phyloP scores from a whole-genome alignment of 257 asterid genomes.

The Voacanga thouarsii region DNA sequence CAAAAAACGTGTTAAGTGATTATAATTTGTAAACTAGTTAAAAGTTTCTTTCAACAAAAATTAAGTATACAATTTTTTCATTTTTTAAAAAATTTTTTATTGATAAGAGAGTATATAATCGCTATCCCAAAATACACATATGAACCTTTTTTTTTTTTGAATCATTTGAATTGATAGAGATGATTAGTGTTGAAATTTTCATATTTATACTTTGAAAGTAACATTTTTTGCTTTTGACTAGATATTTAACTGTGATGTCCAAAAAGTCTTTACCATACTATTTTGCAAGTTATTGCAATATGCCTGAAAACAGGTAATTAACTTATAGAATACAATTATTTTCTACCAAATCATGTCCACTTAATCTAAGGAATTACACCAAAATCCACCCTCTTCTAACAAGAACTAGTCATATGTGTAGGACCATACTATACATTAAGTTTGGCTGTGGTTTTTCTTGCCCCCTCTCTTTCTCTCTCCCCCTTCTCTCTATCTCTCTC shows the following conservation, averaged over 20 bases:
- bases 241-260: not conserved
- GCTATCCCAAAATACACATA: too few species aligned
- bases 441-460: not conserved
- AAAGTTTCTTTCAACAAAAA: too few species aligned
- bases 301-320: not conserved
- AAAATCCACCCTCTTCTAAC: conserved; percentile 14
- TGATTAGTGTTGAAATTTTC: too few species aligned
- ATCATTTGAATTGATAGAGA: too few species aligned
- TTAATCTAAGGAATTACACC: conserved; percentile 7
- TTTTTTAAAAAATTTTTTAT: too few species aligned
- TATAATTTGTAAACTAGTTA: too few species aligned
- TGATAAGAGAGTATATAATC: too few species aligned
- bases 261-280: not conserved
- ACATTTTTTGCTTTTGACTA: not conserved
- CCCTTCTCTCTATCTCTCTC: not conserved
- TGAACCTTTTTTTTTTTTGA: too few species aligned
- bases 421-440: conserved; percentile 9
- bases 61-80: too few species aligned
- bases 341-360: conserved; percentile 15
- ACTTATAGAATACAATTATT: not conserved
- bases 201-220: not conserved
- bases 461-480: not conserved
- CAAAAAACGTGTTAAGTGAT: too few species aligned
- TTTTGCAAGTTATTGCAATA: not conserved
- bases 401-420: conserved; percentile 18